These are phyloP conservation scores for Fusarium redolens DNA, from an alignment of 2,329 filamentous ascomycete species.

Conservation along the genomic window DNA sequence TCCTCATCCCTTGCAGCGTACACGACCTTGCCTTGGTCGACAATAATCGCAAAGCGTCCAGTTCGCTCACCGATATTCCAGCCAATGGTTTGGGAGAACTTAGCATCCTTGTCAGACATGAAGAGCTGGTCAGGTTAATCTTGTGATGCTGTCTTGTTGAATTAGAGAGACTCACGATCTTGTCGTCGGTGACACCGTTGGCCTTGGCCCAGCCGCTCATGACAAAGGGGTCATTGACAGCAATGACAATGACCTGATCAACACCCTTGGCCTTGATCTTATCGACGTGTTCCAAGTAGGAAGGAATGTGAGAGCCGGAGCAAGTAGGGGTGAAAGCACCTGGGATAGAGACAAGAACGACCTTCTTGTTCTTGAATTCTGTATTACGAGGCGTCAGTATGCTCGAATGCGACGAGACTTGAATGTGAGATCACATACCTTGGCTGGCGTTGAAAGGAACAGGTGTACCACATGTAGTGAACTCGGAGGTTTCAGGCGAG, in stretches of 20 bases:
- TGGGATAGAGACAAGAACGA: constrained; percentile 66
- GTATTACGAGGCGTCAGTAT: constrained; percentile 10
- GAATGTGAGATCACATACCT: constrained; percentile 55
- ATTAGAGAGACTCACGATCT: constrained; percentile 57
- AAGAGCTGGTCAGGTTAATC: constrained; percentile 67
- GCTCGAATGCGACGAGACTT: constrained; percentile 9
- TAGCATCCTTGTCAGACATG: constrained; percentile 74
- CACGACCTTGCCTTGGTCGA: constrained; percentile 85
- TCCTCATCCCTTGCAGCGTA: constrained; percentile 81
- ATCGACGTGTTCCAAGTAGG: constrained; percentile 78
- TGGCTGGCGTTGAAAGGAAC: constrained; percentile 83
- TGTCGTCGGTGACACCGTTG: constrained; percentile 79
- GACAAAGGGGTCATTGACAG: constrained; percentile 86
- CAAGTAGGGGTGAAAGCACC: constrained; percentile 90
- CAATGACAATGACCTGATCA: constrained; percentile 83
- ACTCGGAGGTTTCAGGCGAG: constrained; percentile 72
- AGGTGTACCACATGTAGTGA: constrained; percentile 83
- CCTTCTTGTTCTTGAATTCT: constrained; percentile 69
- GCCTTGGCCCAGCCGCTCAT: constrained; percentile 94
- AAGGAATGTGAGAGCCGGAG: constrained; percentile 82
- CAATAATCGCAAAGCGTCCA: constrained; percentile 80
- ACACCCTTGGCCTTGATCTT: constrained; percentile 83
- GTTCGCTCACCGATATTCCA: constrained; percentile 82
- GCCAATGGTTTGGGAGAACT: constrained; percentile 82
- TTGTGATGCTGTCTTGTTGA: not conserved